A percentile compares a stretch with the other conserved stretches of the same genome.
Evolutionary conservation across 768 basidiomycete species (phyloP).

Genomic region (Kwoniella bestiolae): DNA sequence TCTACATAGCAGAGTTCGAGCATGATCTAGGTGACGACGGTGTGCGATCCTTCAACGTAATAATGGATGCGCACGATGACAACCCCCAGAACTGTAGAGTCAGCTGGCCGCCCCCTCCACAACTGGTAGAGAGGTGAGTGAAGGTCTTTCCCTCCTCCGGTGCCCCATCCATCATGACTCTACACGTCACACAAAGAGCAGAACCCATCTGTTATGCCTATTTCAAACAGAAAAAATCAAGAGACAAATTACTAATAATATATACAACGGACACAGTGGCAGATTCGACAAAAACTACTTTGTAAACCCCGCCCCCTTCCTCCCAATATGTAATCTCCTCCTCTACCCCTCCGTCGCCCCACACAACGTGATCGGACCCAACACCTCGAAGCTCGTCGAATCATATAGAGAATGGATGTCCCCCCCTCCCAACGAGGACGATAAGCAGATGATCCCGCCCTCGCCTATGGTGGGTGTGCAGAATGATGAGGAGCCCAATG

Average conservation of each 20-base stretch:
- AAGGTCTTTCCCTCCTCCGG: background rate
- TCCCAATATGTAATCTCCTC: conserved; percentile 32
- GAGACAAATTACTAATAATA: too few relatives aligned
- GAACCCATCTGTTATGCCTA: too few relatives aligned
- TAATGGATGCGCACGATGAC: conserved; percentile 52
- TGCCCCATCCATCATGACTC: too few relatives aligned
- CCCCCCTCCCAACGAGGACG: conserved; percentile 33
- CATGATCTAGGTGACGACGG: conserved; percentile 31
- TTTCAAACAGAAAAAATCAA: too few relatives aligned
- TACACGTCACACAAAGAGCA: too few relatives aligned
- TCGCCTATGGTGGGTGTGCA: conserved; percentile 37
- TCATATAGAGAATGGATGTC: conserved; percentile 39
- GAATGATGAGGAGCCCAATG: conserved; percentile 7
- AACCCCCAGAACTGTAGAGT: conserved; percentile 41
- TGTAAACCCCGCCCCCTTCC: conserved; percentile 43
- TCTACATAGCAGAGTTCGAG: conserved; percentile 51
- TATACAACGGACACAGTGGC: too few relatives aligned
- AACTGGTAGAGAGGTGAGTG: conserved; percentile 34
- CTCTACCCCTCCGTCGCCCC: conserved; percentile 22
- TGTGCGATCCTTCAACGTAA: conserved; percentile 35
- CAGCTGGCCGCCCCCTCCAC: conserved; percentile 35
- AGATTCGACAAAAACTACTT: conserved; percentile 41
- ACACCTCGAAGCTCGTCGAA: conserved; percentile 30
- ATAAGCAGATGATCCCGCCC: conserved; percentile 26
- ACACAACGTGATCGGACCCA: conserved; percentile 3